phyloP scores from a whole-genome alignment of 1,139 yeast species.

The Hyphopichia buzzinii region DNA sequence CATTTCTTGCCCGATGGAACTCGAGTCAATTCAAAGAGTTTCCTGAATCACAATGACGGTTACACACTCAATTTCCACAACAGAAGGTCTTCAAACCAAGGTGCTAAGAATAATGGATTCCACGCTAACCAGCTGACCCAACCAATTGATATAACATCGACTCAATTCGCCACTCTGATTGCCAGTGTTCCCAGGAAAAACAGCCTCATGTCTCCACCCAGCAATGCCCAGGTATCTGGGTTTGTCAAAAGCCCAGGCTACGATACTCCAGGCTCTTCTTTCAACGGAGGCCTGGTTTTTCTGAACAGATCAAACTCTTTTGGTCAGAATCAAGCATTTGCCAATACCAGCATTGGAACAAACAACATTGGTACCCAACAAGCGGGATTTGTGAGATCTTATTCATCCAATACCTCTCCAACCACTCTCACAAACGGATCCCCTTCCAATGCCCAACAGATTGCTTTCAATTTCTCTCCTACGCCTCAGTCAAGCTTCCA shows the following conservation, averaged over 20 bases:
- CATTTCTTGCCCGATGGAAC: conserved; percentile 88
- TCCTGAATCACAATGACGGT: neutral
- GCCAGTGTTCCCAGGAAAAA: neutral
- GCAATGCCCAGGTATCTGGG: neutral
- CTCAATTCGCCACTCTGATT: conserved; percentile 1
- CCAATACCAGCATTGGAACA: conserved; percentile 8
- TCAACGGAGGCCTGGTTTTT: neutral
- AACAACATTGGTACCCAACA: conserved; percentile 4
- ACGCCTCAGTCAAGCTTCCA: conserved; percentile 6
- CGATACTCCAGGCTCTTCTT: neutral
- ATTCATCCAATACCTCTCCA: conserved; percentile 17
- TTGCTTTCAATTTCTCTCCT: neutral
- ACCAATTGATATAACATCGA: conserved; percentile 13
- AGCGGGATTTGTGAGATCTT: conserved; percentile 8
- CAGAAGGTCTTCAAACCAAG: conserved; percentile 10
- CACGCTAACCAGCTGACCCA: conserved; percentile 6
- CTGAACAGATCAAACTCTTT: neutral
- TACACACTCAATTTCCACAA: neutral
- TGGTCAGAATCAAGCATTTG: neutral
- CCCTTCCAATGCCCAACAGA: conserved; percentile 5
- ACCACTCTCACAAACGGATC: conserved; percentile 10
- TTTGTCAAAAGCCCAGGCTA: neutral
- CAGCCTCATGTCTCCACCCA: neutral
- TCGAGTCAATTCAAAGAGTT: conserved; percentile 56
- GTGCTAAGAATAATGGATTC: conserved; percentile 5